Percentiles rank a stretch among this genome's conserved stretches.
Evolutionary conservation across 2,329 filamentous ascomycete species (phyloP).

Genomic region (Fusarium falciforme): DNA sequence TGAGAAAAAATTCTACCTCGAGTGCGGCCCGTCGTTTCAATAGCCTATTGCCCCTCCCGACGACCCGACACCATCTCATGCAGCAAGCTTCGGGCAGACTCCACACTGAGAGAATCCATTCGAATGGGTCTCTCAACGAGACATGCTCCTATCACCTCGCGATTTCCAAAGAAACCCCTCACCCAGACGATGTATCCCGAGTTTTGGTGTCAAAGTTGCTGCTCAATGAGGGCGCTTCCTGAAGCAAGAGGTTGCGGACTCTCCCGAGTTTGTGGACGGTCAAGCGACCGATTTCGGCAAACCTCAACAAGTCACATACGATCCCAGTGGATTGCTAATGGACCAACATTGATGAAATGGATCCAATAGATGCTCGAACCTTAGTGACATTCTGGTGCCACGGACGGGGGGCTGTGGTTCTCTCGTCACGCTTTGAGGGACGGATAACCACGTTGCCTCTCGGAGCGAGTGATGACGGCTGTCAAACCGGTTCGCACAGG

Average conservation of each 20-base stretch:
- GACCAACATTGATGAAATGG: background rate
- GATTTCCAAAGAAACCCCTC: background rate
- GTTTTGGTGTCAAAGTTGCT: background rate
- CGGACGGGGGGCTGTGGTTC: slow-evolving; percentile 27
- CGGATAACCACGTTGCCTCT: slow-evolving; percentile 32
- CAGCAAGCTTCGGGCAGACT: background rate
- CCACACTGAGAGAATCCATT: background rate
- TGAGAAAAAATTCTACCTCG: background rate
- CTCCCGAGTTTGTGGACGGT: slow-evolving; percentile 1
- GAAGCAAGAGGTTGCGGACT: background rate
- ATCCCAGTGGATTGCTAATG: background rate
- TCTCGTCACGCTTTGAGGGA: slow-evolving; percentile 29
- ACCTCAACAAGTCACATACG: background rate
- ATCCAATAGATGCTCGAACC: slow-evolving; percentile 13
- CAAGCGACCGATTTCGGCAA: slow-evolving; percentile 8
- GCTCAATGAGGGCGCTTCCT: background rate
- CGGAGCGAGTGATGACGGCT: slow-evolving; percentile 37
- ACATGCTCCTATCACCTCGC: background rate
- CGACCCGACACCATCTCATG: slow-evolving; percentile 1
- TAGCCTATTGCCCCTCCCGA: slow-evolving; percentile 18
- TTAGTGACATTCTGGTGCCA: slow-evolving; percentile 28
- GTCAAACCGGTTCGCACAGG: slow-evolving; percentile 28
- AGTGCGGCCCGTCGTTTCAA: slow-evolving; percentile 24
- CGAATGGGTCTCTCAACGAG: background rate
- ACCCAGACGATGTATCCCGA: background rate